A percentile compares a stretch with the other conserved stretches of the same genome.
Conservation (phyloP, 768 basidiomycete species). For the Dendrothele bispora region DNA sequence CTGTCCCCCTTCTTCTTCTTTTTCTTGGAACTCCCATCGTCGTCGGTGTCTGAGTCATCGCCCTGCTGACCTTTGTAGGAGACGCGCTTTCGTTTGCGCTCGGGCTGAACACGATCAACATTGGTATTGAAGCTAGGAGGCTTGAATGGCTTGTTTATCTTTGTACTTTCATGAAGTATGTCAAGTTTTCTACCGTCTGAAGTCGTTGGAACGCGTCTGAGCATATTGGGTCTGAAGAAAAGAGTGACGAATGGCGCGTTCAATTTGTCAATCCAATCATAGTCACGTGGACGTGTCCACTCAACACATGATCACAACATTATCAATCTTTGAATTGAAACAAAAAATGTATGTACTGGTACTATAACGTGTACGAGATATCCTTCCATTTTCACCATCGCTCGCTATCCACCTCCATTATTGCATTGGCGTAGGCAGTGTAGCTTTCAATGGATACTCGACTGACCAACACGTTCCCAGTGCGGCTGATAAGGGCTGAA, state of each 20-base stretch:
- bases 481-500: slow-evolving; percentile 39
- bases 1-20: slow-evolving; percentile 68
- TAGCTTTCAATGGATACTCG: slow-evolving; percentile 60
- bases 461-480: slow-evolving; percentile 49
- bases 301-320: too few relatives aligned
- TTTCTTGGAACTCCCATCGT: slow-evolving; percentile 46
- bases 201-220: slow-evolving; percentile 68
- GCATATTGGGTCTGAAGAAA: too few relatives aligned
- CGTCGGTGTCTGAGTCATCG: slow-evolving; percentile 59
- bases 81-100: slow-evolving; percentile 84
- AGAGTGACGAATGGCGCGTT: too few relatives aligned
- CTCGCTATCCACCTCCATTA: slow-evolving; percentile 39
- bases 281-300: too few relatives aligned
- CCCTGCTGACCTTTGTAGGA: slow-evolving; percentile 76
- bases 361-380: too few relatives aligned
- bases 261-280: too few relatives aligned
- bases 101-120: slow-evolving; percentile 57
- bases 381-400: slow-evolving; percentile 34
- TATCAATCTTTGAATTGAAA: too few relatives aligned
- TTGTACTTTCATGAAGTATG: slow-evolving; percentile 67
- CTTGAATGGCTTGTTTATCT: slow-evolving; percentile 82
- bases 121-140: slow-evolving; percentile 52
- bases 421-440: slow-evolving; percentile 57
- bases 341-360: too few relatives aligned
- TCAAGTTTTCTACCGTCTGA: slow-evolving; percentile 68